Base-by-base conservation (phyloP, 2,329 filamentous ascomycete species). In the Colletotrichum caudatum region DNA sequence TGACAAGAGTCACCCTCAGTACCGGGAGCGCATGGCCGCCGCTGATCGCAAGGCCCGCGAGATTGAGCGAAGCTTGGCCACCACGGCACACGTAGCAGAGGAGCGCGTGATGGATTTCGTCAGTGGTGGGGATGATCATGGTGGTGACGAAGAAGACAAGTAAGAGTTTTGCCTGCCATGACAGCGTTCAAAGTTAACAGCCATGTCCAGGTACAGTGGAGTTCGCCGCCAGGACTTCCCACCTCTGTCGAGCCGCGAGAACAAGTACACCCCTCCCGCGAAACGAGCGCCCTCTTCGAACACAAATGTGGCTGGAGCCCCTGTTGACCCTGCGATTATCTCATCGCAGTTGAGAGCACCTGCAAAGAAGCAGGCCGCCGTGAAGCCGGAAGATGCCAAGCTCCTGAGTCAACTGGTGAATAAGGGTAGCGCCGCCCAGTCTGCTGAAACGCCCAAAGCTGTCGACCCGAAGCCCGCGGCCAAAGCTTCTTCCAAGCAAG, bases 141-240 rank as follows among this genome's bases (percentile, higher is more conserved):
- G 88, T 69, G 91, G 90, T 18, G 94, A 97, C 74, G 96, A 99
- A 82, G 96, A 99, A 83, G 95, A 97, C 79, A 98, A 96, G 90
- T 94, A 87, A 76, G 50, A 89, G 80, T 33, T 29, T 39, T 53
- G 46, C 39, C 48, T 44, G 5, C 39, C 12, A 46, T 26, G 23
- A 11, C 11, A 16, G 46, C 53, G 26, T 39, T 5, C 18, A 23
- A 29, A 62, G 37, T 50, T 64, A 29, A 59, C 48, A 66, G 8
- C 33, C 16, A n/a, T 16, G 37, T 39, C 41, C 74, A 94, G 92
- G 79, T 98, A 98, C 83, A 98, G 95, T 78, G 95, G 95, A 79
- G 96, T 99, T 66, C 92, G 92, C 73, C 91, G 95, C 74, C 87
- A 89, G 74, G 91, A 93, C 66, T 92, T 92, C 76, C 89, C 92